Evolutionary conservation across 2,329 filamentous ascomycete genomes (phyloP).

Genomic region (Fusarium sp.): DNA sequence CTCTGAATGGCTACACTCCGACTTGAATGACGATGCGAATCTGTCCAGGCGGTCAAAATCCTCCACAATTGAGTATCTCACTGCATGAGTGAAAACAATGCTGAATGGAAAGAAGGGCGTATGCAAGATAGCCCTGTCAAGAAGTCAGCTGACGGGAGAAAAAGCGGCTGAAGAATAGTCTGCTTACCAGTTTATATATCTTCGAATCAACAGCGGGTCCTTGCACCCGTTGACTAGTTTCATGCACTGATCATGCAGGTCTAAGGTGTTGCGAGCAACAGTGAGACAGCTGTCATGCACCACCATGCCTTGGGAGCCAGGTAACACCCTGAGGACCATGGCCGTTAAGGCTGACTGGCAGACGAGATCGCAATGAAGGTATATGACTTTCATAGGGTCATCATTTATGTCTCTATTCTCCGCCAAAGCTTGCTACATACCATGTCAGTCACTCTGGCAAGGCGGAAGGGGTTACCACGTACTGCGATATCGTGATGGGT

Average conservation of each 20-base stretch:
- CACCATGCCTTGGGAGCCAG: not conserved
- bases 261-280: constrained; percentile 48
- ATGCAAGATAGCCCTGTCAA: constrained; percentile 49
- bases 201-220: constrained; percentile 45
- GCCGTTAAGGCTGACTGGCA: constrained; percentile 49
- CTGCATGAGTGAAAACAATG: constrained; percentile 48
- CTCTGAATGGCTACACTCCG: constrained; percentile 14
- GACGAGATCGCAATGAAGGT: constrained; percentile 49
- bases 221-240: constrained; percentile 37
- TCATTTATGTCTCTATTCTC: not conserved
- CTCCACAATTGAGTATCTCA: constrained; percentile 30
- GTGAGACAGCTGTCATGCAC: constrained; percentile 43
- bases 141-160: not conserved
- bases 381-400: constrained; percentile 45
- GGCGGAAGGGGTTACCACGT: not conserved
- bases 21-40: constrained; percentile 47
- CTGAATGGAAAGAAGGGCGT: constrained; percentile 53
- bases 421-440: constrained; percentile 1
- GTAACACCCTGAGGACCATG: constrained; percentile 47
- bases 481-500: constrained; percentile 20
- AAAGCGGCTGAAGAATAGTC: not conserved
- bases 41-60: constrained; percentile 41
- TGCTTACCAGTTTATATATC: constrained; percentile 51
- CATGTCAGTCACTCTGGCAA: not conserved
- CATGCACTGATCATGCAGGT: constrained; percentile 50